Conservation (phyloP, 352 stramenopile species). For the Blastocystis sp. region DNA sequence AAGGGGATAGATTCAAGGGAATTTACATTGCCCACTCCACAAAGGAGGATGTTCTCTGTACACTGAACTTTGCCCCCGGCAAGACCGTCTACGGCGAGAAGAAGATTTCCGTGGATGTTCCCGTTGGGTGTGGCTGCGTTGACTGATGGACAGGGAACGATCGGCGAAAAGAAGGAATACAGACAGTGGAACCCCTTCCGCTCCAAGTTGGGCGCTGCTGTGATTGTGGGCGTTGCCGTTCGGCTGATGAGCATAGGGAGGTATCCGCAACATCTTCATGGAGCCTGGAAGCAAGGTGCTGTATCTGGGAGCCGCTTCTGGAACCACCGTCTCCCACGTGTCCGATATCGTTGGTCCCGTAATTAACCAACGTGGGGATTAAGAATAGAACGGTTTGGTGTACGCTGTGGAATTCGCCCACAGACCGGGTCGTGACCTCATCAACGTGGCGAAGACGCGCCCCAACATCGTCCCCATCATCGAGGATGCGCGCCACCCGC, state of each 20-base stretch:
- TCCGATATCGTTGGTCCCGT: slow-evolving; percentile 94
- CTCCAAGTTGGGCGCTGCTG: slow-evolving; percentile 95
- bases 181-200: slow-evolving; percentile 99
- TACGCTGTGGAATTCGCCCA: slow-evolving; percentile 99
- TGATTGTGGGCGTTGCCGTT: slow-evolving; percentile 76
- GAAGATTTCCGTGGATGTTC: slow-evolving; percentile 90
- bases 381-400: slow-evolving; percentile 78
- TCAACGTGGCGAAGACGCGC: slow-evolving; percentile 96
- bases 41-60: slow-evolving; percentile 97
- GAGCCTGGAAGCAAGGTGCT: slow-evolving; percentile 92
- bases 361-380: neutral
- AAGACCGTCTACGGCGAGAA: slow-evolving; percentile 99
- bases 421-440: slow-evolving; percentile 93
- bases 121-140: neutral
- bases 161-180: slow-evolving; percentile 94
- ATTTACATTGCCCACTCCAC: slow-evolving; percentile 92
- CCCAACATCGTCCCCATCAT: slow-evolving; percentile 99
- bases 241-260: slow-evolving; percentile 75
- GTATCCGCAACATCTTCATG: slow-evolving; percentile 97
- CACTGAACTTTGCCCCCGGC: slow-evolving; percentile 93
- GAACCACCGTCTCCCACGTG: slow-evolving; percentile 96
- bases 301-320: slow-evolving; percentile 95
- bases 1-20: slow-evolving; percentile 82
- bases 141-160: slow-evolving; percentile 22
- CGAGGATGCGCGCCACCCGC: slow-evolving; percentile 91